Conservation (phyloP, 2,329 filamentous ascomycete species). For the Dothideomycetes sp. region DNA sequence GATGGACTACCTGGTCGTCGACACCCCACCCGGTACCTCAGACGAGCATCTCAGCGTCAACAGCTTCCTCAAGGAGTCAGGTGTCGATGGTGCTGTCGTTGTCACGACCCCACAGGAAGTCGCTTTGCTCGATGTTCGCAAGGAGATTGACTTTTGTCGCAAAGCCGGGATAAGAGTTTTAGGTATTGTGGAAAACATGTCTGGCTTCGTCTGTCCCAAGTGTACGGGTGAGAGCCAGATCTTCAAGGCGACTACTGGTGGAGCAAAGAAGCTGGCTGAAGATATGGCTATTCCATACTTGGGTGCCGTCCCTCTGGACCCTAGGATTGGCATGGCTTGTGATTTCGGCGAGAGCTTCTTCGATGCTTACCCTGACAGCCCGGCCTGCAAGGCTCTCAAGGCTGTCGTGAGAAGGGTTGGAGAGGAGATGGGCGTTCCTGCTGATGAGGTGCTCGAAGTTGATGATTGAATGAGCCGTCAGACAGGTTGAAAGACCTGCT, state of each 20-base stretch:
- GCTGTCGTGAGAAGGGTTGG: constrained; percentile 63
- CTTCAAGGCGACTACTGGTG: constrained; percentile 84
- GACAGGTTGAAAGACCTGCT: no score
- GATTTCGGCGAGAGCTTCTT: constrained; percentile 98
- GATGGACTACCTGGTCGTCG: constrained; percentile 83
- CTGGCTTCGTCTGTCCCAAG: constrained; percentile 87
- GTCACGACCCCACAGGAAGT: constrained; percentile 96
- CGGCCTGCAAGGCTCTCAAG: constrained; percentile 73
- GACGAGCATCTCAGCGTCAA: constrained; percentile 96
- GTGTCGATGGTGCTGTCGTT: constrained; percentile 85
- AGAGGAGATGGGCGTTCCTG: constrained; percentile 20
- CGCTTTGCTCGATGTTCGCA: constrained; percentile 79
- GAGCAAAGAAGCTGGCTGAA: constrained; percentile 65
- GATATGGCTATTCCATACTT: constrained; percentile 85
- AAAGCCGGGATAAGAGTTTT: constrained; percentile 86
- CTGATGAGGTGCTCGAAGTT: constrained; percentile 15
- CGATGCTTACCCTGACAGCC: constrained; percentile 85
- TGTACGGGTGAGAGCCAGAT: constrained; percentile 75
- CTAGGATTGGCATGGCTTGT: constrained; percentile 88
- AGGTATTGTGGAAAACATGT: constrained; percentile 96
- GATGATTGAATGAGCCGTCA: no score
- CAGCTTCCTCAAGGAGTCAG: constrained; percentile 77
- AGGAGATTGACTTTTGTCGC: constrained; percentile 94
- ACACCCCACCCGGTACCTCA: constrained; percentile 89
- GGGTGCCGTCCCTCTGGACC: constrained; percentile 82